phyloP scores from a whole-genome alignment of 805 yeast species.

The Spathaspora boniae region DNA sequence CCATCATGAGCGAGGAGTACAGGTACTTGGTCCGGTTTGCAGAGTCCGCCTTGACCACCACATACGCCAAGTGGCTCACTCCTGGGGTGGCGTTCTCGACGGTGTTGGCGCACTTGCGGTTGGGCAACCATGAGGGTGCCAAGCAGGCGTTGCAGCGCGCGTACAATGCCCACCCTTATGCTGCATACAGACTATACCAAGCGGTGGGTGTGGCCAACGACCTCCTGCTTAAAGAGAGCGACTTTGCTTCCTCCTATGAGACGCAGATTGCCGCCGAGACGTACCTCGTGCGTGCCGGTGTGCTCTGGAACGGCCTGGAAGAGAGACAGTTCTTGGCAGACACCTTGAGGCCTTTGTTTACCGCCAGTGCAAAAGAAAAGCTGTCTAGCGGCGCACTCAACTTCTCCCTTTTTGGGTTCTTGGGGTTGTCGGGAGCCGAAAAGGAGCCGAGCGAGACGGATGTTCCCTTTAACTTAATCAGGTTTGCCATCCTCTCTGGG shows the following conservation, averaged over 20 bases:
- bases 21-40: slow-evolving; percentile 57
- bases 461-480: slow-evolving; percentile 59
- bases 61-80: slow-evolving; percentile 65
- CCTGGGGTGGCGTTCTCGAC: slow-evolving; percentile 68
- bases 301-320: slow-evolving; percentile 50
- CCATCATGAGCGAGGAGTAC: slow-evolving; percentile 62
- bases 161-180: slow-evolving; percentile 52
- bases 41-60: slow-evolving; percentile 51
- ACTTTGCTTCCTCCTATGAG: slow-evolving; percentile 22
- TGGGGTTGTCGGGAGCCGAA: slow-evolving; percentile 7
- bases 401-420: slow-evolving; percentile 7
- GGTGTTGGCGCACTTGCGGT: slow-evolving; percentile 56
- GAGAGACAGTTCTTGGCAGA: slow-evolving; percentile 47
- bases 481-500: slow-evolving; percentile 69
- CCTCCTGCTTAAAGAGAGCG: slow-evolving; percentile 19
- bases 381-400: slow-evolving; percentile 4
- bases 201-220: slow-evolving; percentile 35
- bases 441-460: slow-evolving; percentile 10
- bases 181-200: slow-evolving; percentile 50
- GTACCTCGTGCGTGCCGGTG: slow-evolving; percentile 53
- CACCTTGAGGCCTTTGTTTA: slow-evolving; percentile 29
- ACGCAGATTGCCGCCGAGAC: slow-evolving; percentile 49
- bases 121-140: slow-evolving; percentile 45
- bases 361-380: background rate
- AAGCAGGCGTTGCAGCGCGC: slow-evolving; percentile 46